Evolutionary conservation across 768 basidiomycete species (phyloP).

Genomic region (Neoboletus brunneissimus): DNA sequence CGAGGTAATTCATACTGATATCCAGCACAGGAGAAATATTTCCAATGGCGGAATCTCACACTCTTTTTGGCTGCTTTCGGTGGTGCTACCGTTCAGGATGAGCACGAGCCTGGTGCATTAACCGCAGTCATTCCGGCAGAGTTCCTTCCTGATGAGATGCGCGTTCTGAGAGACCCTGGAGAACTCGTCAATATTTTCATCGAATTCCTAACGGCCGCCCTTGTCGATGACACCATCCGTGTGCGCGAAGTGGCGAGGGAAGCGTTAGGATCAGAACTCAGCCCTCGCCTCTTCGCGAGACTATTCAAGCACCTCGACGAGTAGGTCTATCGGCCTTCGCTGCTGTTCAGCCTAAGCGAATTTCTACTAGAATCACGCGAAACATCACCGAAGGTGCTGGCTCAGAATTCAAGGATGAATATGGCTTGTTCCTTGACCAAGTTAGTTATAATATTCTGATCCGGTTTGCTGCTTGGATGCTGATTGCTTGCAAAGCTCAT

Average conservation of each 20-base stretch:
- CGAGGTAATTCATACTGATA: slow-evolving; percentile 1
- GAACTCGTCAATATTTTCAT: slow-evolving; percentile 66
- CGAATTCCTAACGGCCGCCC: slow-evolving; percentile 61
- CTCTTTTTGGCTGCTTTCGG: slow-evolving; percentile 75
- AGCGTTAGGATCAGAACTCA: slow-evolving; percentile 77
- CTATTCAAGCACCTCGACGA: slow-evolving; percentile 71
- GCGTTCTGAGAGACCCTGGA: slow-evolving; percentile 56
- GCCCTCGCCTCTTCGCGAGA: slow-evolving; percentile 61
- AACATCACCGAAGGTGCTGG: slow-evolving; percentile 48
- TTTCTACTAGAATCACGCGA: slow-evolving; percentile 44
- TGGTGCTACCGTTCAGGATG: slow-evolving; percentile 58
- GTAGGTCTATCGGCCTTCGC: slow-evolving; percentile 42
- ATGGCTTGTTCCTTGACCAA: slow-evolving; percentile 67
- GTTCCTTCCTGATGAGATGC: slow-evolving; percentile 68
- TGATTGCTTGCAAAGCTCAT: slow-evolving; percentile 52
- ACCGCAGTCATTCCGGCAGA: slow-evolving; percentile 52
- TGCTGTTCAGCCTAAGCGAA: not conserved
- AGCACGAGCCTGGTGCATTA: slow-evolving; percentile 49
- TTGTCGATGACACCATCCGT: slow-evolving; percentile 59
- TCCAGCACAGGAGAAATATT: slow-evolving; percentile 57
- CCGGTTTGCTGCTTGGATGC: not conserved
- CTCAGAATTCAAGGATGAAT: slow-evolving; percentile 38
- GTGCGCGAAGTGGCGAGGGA: slow-evolving; percentile 80
- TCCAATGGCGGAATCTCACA: slow-evolving; percentile 84
- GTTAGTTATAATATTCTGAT: slow-evolving; percentile 34